Percentiles rank a stretch among this genome's conserved stretches.
These are phyloP conservation scores for Fereydounia khargensis DNA, from an alignment of 1,284 basidiomycete genomes.

Conservation along the genomic window DNA sequence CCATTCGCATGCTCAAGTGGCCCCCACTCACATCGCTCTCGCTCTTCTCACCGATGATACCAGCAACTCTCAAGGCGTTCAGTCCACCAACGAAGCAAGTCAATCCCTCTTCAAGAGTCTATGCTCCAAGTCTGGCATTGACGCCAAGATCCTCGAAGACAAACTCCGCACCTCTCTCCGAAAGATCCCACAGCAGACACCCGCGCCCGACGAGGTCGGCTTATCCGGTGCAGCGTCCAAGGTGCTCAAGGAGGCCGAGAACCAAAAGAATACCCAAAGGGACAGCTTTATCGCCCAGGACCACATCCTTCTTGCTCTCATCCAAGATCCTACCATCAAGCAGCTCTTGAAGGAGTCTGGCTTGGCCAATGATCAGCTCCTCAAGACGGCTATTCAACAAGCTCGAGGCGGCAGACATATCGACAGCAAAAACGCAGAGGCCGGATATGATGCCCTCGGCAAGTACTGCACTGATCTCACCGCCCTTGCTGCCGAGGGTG, in stretches of 20 bases:
- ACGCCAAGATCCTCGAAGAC: constrained; percentile 59
- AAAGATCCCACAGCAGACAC: constrained; percentile 53
- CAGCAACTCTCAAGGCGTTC: constrained; percentile 40
- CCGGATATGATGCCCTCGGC: constrained; percentile 54
- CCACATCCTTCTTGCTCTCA: constrained; percentile 71
- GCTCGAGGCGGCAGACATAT: constrained; percentile 76
- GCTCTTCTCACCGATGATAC: constrained; percentile 66
- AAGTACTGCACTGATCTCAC: constrained; percentile 61
- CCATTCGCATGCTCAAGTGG: constrained; percentile 70
- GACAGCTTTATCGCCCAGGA: constrained; percentile 93
- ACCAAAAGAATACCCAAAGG: constrained; percentile 61
- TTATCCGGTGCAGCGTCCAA: constrained; percentile 41
- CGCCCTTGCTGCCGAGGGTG: constrained; percentile 63
- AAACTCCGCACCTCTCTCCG: constrained; percentile 40
- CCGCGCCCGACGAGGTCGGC: constrained; percentile 49
- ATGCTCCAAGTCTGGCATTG: constrained; percentile 74
- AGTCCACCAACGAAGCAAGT: constrained; percentile 51
- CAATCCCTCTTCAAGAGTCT: constrained; percentile 71
- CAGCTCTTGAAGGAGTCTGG: constrained; percentile 72
- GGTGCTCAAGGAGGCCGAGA: constrained; percentile 48
- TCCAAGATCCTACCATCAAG: constrained; percentile 70
- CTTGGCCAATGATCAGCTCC: constrained; percentile 67
- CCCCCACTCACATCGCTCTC: constrained; percentile 73
- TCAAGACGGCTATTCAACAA: constrained; percentile 78
- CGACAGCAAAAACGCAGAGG: constrained; percentile 70